Evolutionary conservation across 306 rosid genomes (phyloP), one percentile per base, ranked within the genome.

Genomic region (Castanea sativa): DNA sequence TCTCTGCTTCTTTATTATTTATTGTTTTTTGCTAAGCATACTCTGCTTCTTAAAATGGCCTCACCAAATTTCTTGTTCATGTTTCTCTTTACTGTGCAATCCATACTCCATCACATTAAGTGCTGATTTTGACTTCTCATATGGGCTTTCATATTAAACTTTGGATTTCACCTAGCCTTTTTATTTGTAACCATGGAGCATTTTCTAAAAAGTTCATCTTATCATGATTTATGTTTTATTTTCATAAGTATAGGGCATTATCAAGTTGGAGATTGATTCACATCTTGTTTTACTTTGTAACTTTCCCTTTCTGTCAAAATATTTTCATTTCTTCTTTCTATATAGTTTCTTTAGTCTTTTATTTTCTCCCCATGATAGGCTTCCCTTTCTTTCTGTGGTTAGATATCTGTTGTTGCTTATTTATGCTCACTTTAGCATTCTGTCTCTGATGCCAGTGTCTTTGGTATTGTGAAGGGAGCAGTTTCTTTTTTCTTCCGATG

Each of bases 401-500:
- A 3, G 35, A 23, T 71, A 20, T 14, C 19, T 55, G 8, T 16
- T 61, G 51, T 60, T 64, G 43, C 32, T 9, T 67, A 45, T 16
- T 69, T 72, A 20, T 23, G 19, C 53, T 6, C 52, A 14, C 60
- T 78, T 5, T 25, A 16, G 82, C 19, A 72, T 76, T 75, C 49
- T 72, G 80, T 83, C 71, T 82, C 91, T 95, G 87, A 92, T 89
- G 81, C 35, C 75, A 72, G 82, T 83, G 69, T 79, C 82, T 83
- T 87, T 85, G 74, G 75, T 86, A 76, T 84, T 82, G 86, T 92
- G 93, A 92, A 94, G 99, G 99, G 89, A 88, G 90, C 99, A 92
- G 99, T 95, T 91, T 90, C 98, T 95, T 74, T 92, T 95, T 87
- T 91, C 99, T 65, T 85, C 91, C 27, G 98, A 92, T 90, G 92